phyloP scores from a whole-genome alignment of 2,329 filamentous ascomycete genomes.

The Fusarium solani-melongenae region DNA sequence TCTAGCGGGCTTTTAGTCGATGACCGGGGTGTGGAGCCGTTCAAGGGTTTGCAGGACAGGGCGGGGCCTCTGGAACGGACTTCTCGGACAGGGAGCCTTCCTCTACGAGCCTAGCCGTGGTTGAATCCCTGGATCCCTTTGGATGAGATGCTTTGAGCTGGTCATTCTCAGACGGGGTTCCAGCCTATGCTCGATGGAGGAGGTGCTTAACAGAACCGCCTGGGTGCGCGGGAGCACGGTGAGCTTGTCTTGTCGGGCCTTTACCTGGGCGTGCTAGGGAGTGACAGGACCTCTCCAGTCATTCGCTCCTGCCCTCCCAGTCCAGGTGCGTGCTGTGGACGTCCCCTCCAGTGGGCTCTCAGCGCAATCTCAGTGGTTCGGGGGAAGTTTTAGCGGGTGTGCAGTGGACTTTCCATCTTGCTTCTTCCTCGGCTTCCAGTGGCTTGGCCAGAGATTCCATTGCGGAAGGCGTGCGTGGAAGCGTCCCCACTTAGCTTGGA shows the following conservation, averaged over 20 bases:
- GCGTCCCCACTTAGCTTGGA: constrained; percentile 24
- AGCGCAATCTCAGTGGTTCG: constrained; percentile 17
- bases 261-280: constrained; percentile 7
- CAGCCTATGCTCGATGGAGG: constrained; percentile 40
- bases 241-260: constrained; percentile 33
- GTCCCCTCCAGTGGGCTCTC: neutral
- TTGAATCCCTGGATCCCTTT: constrained; percentile 16
- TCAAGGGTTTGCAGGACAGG: constrained; percentile 2
- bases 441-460: constrained; percentile 39
- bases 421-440: constrained; percentile 45
- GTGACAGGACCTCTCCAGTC: constrained; percentile 14
- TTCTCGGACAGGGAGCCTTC: constrained; percentile 27
- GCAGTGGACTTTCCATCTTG: constrained; percentile 41
- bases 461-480: constrained; percentile 35
- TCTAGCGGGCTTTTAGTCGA: constrained; percentile 10
- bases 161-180: constrained; percentile 5
- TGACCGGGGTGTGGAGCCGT: constrained; percentile 18
- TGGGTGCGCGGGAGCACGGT: constrained; percentile 7
- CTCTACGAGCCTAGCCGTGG: constrained; percentile 11
- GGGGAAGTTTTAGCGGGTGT: constrained; percentile 31
- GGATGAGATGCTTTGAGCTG: constrained; percentile 11
- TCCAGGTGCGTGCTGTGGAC: constrained; percentile 5
- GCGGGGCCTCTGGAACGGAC: constrained; percentile 13
- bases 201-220: constrained; percentile 37
- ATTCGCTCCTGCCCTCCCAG: constrained; percentile 22